Conservation (phyloP, 2,329 filamentous ascomycete genomes). For the Fusarium pseudograminearum region DNA sequence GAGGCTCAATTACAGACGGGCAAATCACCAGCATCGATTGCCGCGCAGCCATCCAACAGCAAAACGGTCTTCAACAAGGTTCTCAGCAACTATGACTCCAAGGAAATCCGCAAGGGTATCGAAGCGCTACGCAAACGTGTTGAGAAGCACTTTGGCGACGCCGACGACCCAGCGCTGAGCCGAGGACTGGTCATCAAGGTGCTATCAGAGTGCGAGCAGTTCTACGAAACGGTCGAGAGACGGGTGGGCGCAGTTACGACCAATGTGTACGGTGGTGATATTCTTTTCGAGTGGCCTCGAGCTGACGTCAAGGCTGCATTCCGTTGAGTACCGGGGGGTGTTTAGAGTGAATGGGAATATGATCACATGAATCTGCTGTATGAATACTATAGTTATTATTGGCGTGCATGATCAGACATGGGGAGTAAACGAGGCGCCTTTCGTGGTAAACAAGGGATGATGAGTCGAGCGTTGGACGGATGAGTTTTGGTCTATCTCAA, state of each 20-base stretch:
- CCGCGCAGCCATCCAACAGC: conserved; percentile 84
- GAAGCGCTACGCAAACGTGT: conserved; percentile 90
- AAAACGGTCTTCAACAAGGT: conserved; percentile 89
- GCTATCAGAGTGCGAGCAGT: conserved; percentile 70
- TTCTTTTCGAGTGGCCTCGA: conserved; percentile 74
- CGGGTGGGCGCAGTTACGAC: conserved; percentile 70
- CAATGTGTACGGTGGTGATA: conserved; percentile 73
- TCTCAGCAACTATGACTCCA: conserved; percentile 80
- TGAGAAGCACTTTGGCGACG: conserved; percentile 96
- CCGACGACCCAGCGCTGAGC: conserved; percentile 77
- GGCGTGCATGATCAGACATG: conserved; percentile 25
- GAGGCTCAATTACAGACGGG: conserved; percentile 76
- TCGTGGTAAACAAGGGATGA: conserved; percentile 18
- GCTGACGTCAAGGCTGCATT: conserved; percentile 72
- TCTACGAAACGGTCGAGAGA: conserved; percentile 71
- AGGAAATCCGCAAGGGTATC: conserved; percentile 90
- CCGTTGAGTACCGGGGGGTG: conserved; percentile 38
- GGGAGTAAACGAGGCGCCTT: conserved; percentile 33
- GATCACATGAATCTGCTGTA: conserved; percentile 40
- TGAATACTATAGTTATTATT: conserved; percentile 30
- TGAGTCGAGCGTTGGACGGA: conserved; percentile 18
- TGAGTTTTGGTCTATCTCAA: conserved; percentile 27
- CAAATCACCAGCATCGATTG: conserved; percentile 72
- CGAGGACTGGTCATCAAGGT: conserved; percentile 69
- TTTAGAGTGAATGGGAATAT: conserved; percentile 27